Evolutionary conservation across 345 rosid genomes (phyloP).

Genomic region (Sisymbrium irio): DNA sequence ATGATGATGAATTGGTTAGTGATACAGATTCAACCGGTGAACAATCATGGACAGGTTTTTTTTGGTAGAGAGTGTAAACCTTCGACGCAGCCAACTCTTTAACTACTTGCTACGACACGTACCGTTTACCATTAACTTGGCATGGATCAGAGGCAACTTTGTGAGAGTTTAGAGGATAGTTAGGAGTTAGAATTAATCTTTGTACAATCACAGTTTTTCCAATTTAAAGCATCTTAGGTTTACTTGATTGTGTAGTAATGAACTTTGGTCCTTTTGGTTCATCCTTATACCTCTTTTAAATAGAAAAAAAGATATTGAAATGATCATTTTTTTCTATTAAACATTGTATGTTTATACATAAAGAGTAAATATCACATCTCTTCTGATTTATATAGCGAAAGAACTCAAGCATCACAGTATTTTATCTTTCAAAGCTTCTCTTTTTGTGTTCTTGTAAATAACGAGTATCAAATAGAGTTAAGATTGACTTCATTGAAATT

Average conservation of each 20-base stretch:
- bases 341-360: not conserved
- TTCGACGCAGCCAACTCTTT: not conserved
- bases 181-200: constrained; percentile 2
- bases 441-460: not conserved
- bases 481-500: not conserved
- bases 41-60: constrained; percentile 13
- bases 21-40: constrained; percentile 61
- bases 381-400: not conserved
- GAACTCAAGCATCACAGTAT: not conserved
- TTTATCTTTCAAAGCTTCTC: not conserved
- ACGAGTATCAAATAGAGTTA: not conserved
- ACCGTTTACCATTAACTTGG: not conserved
- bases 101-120: not conserved
- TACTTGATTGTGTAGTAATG: not conserved
- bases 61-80: constrained; percentile 14
- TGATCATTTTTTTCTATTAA: not conserved
- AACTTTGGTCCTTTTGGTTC: not conserved
- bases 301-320: not conserved
- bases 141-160: not conserved
- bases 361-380: not conserved
- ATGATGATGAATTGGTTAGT: constrained; percentile 62
- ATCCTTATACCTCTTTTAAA: not conserved
- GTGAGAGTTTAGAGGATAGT: not conserved
- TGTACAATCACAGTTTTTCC: constrained; percentile 2
- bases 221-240: not conserved